Evolutionary conservation across 2,329 filamentous ascomycete genomes (phyloP), one percentile per base, ranked within the genome.

Genomic region (Biscogniauxia sp.): DNA sequence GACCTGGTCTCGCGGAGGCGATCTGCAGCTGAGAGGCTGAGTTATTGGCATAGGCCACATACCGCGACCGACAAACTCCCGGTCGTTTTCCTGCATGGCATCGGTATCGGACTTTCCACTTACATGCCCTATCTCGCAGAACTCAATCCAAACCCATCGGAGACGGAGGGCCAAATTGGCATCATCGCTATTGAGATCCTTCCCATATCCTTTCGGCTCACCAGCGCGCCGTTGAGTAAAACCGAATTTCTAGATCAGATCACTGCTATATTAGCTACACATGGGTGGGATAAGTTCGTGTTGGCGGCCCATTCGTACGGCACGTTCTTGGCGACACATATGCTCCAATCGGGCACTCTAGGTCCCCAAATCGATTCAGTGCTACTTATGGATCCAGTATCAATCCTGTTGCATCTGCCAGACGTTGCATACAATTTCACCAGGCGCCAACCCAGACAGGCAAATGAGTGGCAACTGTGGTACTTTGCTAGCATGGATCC

Each of bases 371-470:
- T 89, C 17, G 79, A 70, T 6, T 77, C 78, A 0, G 68, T 78
- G 5, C 73, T 83, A 23, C 74, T 84, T 49, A 74, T 84, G 56
- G 82, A 91, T 69, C 89, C 89, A 0, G 86, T 91, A 9, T 85
- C 82, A 23, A 81, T 91, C 57, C 75, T 90, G 58, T 78, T 92
- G 37, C 88, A 92, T 70, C 79, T 89, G 41, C 88, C 88, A 0
- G 81, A 89, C 62, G 86, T 91, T 32, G 87, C 88, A 11, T 91
- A 86, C 78, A 92, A 91, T 74, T 91, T 92, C 70, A 87, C 84
- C 11, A 76, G 81, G 62, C 76, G 83, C 26, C 70, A 63, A 57
- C 84, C 84, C 3, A 75, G 65, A 70, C 75, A 59, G 59, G 87
- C 89, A n/a, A 90, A 89, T 63, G 87, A 92, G 73, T 87, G 84